These are phyloP conservation scores for Yamadazyma membranifaciens DNA, from an alignment of 1,139 yeast species.

Conservation along the genomic window DNA sequence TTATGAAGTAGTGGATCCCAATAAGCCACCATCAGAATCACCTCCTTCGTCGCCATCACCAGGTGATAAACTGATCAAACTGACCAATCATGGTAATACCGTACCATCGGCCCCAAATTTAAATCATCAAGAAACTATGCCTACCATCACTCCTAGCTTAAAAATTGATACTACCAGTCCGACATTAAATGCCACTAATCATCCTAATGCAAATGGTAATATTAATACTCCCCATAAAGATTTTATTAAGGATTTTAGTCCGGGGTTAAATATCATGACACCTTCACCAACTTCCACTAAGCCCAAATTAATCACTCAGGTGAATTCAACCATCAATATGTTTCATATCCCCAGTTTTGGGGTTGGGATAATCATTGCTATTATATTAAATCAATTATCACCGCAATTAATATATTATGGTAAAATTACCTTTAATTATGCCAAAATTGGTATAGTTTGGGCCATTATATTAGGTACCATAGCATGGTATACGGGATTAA, in stretches of 20 bases:
- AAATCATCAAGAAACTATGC: not conserved
- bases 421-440: slow-evolving; percentile 17
- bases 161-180: too few relatives aligned
- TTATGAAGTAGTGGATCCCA: slow-evolving; percentile 21
- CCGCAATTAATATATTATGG: slow-evolving; percentile 24
- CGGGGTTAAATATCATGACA: slow-evolving; percentile 7
- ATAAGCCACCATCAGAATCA: slow-evolving; percentile 2
- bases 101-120: not conserved
- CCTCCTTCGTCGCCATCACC: not conserved
- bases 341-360: slow-evolving; percentile 35
- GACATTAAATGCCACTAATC: not conserved
- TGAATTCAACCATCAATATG: slow-evolving; percentile 1
- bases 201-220: not conserved
- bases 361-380: slow-evolving; percentile 27
- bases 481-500: slow-evolving; percentile 32
- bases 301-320: not conserved
- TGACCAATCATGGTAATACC: not conserved
- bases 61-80: not conserved
- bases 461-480: slow-evolving; percentile 24
- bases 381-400: slow-evolving; percentile 19
- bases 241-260: slow-evolving; percentile 6
- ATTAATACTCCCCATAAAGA: not conserved
- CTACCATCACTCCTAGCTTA: not conserved
- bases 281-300: slow-evolving; percentile 3
- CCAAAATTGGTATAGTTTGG: slow-evolving; percentile 27